Conservation (phyloP, 2,329 filamentous ascomycete species). For the Sclerotinia nivalis region DNA sequence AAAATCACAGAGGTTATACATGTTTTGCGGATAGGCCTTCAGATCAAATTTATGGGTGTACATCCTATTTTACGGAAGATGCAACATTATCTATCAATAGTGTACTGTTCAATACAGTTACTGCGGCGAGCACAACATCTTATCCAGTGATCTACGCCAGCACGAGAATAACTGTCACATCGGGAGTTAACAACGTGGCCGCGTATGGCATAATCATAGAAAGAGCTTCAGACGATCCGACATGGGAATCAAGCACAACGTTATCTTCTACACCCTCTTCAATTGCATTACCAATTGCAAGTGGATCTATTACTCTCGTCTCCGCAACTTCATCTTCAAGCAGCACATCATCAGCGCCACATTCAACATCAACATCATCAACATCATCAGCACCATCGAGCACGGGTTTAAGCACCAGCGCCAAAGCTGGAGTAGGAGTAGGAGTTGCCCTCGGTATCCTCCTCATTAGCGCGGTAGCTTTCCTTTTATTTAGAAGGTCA, state of each 20-base stretch:
- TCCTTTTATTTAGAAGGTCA: neutral
- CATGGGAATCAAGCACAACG: constrained; percentile 7
- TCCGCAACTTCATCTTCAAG: neutral
- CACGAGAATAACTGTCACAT: constrained; percentile 8
- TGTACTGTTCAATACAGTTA: constrained; percentile 11
- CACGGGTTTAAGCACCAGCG: neutral
- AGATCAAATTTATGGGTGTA: constrained; percentile 16
- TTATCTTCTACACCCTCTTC: neutral
- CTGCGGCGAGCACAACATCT: neutral
- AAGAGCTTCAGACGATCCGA: constrained; percentile 10
- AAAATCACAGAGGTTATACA: constrained; percentile 3
- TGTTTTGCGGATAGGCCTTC: constrained; percentile 10
- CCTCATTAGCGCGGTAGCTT: neutral
- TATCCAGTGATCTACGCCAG: neutral
- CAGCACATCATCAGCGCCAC: neutral
- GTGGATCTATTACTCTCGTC: neutral
- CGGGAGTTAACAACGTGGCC: neutral
- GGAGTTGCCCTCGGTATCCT: neutral
- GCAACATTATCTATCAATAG: neutral
- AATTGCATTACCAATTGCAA: neutral
- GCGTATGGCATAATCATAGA: constrained; percentile 20
- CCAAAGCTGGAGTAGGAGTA: neutral
- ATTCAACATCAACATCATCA: neutral
- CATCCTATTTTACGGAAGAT: constrained; percentile 6
- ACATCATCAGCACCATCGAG: neutral